Conservation (phyloP, 2,329 filamentous ascomycete species). For the Cytospora paraplurivora region DNA sequence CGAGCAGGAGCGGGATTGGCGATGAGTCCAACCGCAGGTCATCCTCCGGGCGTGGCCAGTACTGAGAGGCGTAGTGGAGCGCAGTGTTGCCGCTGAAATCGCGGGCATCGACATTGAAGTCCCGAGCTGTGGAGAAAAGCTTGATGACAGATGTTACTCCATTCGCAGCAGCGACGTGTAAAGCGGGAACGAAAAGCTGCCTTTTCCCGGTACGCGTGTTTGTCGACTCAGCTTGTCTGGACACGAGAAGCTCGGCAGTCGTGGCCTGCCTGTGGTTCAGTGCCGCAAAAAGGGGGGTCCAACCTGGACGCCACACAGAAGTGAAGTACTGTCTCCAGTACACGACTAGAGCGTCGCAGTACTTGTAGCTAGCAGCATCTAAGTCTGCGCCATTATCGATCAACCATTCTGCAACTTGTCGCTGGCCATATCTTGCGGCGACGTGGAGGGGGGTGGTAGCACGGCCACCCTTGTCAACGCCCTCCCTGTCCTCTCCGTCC, state of each 20-base stretch:
- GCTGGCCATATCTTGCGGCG: slow-evolving; percentile 32
- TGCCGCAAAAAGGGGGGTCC: slow-evolving; percentile 33
- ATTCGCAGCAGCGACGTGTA: slow-evolving; percentile 34
- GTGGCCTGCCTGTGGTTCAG: slow-evolving; percentile 31
- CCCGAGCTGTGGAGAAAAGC: slow-evolving; percentile 31
- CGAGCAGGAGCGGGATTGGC: slow-evolving; percentile 31
- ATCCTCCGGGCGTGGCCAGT: slow-evolving; percentile 25
- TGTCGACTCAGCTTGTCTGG: slow-evolving; percentile 31
- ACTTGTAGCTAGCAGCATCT: slow-evolving; percentile 40
- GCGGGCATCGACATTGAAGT: slow-evolving; percentile 32
- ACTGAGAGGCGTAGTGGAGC: slow-evolving; percentile 32
- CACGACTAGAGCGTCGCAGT: slow-evolving; percentile 29
- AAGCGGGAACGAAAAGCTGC: slow-evolving; percentile 29
- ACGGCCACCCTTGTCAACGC: slow-evolving; percentile 4
- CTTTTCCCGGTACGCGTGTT: slow-evolving; percentile 24
- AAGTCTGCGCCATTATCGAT: slow-evolving; percentile 51
- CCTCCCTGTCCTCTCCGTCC: slow-evolving; percentile 8
- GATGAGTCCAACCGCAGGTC: slow-evolving; percentile 22
- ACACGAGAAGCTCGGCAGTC: slow-evolving; percentile 33
- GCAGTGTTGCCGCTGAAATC: slow-evolving; percentile 33
- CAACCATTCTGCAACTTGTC: slow-evolving; percentile 32
- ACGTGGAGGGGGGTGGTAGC: slow-evolving; percentile 31
- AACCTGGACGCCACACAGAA: slow-evolving; percentile 28
- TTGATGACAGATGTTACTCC: slow-evolving; percentile 33
- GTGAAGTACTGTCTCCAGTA: slow-evolving; percentile 29